Percentiles rank a stretch among this genome's conserved stretches.
phyloP scores from a whole-genome alignment of 371 early-diverging fungal genomes.

The Mortierella sp. region DNA sequence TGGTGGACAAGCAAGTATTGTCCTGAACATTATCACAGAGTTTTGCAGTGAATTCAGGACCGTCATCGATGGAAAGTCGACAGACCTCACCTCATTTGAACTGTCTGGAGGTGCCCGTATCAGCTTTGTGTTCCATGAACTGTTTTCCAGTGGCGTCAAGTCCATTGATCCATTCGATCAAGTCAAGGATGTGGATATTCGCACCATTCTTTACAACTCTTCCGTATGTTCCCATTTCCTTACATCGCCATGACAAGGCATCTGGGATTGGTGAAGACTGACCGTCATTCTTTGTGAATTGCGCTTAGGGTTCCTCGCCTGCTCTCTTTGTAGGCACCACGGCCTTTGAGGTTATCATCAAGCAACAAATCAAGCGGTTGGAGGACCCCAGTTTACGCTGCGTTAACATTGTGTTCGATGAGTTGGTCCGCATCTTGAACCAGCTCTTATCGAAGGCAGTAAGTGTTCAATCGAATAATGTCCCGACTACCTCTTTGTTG shows the following conservation, averaged over 20 bases:
- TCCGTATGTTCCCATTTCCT: slow-evolving; percentile 69
- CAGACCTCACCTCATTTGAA: slow-evolving; percentile 93
- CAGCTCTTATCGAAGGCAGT: slow-evolving; percentile 91
- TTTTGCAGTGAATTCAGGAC: slow-evolving; percentile 95
- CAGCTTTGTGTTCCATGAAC: slow-evolving; percentile 97
- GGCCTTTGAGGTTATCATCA: slow-evolving; percentile 98
- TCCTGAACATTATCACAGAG: slow-evolving; percentile 96
- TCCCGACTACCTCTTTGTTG: too few species aligned
- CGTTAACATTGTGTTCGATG: slow-evolving; percentile 94
- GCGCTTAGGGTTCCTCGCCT: slow-evolving; percentile 93
- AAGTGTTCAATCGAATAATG: too few species aligned
- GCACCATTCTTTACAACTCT: slow-evolving; percentile 98
- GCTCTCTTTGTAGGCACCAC: slow-evolving; percentile 97
- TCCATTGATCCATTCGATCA: slow-evolving; percentile 96
- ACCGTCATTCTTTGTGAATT: too few species aligned
- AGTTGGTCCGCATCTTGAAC: slow-evolving; percentile 93
- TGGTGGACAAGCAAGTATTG: slow-evolving; percentile 77
- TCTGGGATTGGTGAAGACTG: too few species aligned
- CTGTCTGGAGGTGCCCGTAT: slow-evolving; percentile 98
- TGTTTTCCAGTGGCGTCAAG: slow-evolving; percentile 93
- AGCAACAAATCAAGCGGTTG: slow-evolving; percentile 95
- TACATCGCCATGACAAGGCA: too few species aligned
- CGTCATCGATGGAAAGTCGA: slow-evolving; percentile 93
- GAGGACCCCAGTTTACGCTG: slow-evolving; percentile 97
- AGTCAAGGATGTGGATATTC: slow-evolving; percentile 97